These are phyloP conservation scores for Haematococcus lacustris DNA, from an alignment of 139 green algal species.

Conservation along the genomic window DNA sequence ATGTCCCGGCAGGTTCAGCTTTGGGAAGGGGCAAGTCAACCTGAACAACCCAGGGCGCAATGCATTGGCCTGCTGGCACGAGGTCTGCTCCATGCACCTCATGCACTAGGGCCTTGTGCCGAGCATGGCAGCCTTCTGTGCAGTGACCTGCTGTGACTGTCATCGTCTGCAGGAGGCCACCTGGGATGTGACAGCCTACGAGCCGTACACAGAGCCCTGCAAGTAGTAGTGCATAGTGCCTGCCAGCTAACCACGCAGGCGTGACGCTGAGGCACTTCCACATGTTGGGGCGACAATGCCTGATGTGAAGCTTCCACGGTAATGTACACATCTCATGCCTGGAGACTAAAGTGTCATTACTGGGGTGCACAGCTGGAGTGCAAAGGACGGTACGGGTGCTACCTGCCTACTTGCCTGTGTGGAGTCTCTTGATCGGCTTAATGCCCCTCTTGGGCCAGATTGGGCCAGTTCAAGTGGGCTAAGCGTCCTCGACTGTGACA, in stretches of 20 bases:
- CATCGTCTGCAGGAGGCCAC: slow-evolving; percentile 11
- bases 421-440: too few relatives aligned
- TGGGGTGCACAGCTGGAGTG: too few relatives aligned
- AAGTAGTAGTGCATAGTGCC: not conserved
- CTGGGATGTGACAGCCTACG: slow-evolving; percentile 19
- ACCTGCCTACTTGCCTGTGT: too few relatives aligned
- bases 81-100: not conserved
- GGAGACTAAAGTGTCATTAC: not conserved
- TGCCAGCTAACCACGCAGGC: not conserved
- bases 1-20: not conserved
- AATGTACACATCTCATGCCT: not conserved
- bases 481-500: too few relatives aligned
- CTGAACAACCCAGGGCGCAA: not conserved
- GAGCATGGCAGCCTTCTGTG: not conserved
- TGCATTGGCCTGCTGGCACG: too few relatives aligned
- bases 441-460: too few relatives aligned
- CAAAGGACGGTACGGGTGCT: too few relatives aligned
- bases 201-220: slow-evolving; percentile 16
- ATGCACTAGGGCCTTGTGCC: not conserved
- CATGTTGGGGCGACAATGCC: not conserved
- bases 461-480: too few relatives aligned
- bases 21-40: not conserved
- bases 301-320: not conserved
- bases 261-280: not conserved
- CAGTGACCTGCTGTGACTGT: not conserved